Percentiles rank a stretch among this genome's conserved stretches.
Evolutionary conservation across 2,329 filamentous ascomycete genomes (phyloP).

Genomic region (Penicillium fuscoglaucum): DNA sequence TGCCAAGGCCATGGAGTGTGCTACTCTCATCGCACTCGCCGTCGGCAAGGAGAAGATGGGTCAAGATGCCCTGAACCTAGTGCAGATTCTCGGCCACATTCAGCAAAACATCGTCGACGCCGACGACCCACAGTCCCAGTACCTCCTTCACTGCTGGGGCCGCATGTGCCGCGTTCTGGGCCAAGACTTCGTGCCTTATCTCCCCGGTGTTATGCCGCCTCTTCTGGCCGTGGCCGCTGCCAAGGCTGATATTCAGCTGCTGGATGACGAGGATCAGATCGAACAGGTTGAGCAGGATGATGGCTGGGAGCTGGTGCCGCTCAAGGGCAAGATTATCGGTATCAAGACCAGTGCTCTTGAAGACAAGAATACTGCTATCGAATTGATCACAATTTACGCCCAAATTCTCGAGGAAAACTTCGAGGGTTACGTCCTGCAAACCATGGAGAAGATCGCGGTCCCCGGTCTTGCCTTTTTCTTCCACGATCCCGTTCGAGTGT

Average conservation of each 20-base stretch:
- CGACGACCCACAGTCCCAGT: conserved; percentile 94
- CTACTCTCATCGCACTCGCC: conserved; percentile 87
- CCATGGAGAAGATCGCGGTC: conserved; percentile 94
- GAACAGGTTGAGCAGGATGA: conserved; percentile 92
- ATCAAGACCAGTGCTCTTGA: conserved; percentile 97
- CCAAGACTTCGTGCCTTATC: conserved; percentile 85
- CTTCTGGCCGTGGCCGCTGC: conserved; percentile 86
- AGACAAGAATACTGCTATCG: conserved; percentile 99
- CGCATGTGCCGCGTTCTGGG: conserved; percentile 96
- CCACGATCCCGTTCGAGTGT: conserved; percentile 94
- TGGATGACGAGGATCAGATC: conserved; percentile 93
- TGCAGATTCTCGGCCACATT: conserved; percentile 82
- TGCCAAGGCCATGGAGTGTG: conserved; percentile 99
- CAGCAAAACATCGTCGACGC: conserved; percentile 83
- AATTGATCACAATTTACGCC: conserved; percentile 94
- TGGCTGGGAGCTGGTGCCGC: conserved; percentile 93
- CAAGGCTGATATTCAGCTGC: conserved; percentile 93
- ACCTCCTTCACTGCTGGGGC: conserved; percentile 98
- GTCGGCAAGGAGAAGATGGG: conserved; percentile 93
- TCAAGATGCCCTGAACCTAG: conserved; percentile 79
- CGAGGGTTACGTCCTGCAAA: conserved; percentile 84
- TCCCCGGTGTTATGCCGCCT: conserved; percentile 91
- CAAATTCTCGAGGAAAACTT: conserved; percentile 93
- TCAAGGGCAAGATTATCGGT: conserved; percentile 97
- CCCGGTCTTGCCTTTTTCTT: conserved; percentile 98